Percentiles rank a stretch among this genome's conserved stretches.
Evolutionary conservation across 2,329 filamentous ascomycete genomes (phyloP).

Genomic region (Hypoxylon sp.): DNA sequence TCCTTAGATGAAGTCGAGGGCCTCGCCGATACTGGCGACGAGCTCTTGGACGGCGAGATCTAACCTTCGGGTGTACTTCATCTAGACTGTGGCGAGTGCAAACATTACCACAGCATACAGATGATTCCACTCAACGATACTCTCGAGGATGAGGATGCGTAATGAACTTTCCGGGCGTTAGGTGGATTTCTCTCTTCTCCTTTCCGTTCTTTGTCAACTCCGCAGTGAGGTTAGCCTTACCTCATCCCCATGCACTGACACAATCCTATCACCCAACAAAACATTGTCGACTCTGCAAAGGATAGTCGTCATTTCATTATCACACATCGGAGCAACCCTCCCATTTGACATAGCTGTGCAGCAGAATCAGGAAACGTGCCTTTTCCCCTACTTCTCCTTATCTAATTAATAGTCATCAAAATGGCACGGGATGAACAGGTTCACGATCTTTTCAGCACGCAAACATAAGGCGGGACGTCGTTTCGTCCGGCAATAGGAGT

Average conservation of each 20-base stretch:
- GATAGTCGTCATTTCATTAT: not conserved
- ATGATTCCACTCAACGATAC: not conserved
- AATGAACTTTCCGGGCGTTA: conserved; percentile 11
- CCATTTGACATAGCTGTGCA: not conserved
- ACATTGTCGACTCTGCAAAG: too few species aligned
- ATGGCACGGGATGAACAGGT: not conserved
- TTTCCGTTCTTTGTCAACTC: not conserved
- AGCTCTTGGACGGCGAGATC: conserved; percentile 57
- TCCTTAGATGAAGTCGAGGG: not conserved
- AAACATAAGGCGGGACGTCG: not conserved
- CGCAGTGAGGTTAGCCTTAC: not conserved
- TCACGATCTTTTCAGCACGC: not conserved
- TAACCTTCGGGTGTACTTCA: conserved; percentile 39
- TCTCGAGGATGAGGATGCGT: not conserved
- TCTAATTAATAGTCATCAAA: not conserved
- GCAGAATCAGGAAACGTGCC: not conserved
- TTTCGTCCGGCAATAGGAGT: not conserved
- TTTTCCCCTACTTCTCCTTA: not conserved
- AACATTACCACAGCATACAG: not conserved
- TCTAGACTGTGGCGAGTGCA: not conserved
- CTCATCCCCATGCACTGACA: not conserved
- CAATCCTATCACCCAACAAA: too few species aligned
- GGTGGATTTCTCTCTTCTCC: conserved; percentile 9
- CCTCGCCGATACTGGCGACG: conserved; percentile 37
- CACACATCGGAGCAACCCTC: not conserved